Percentiles rank a stretch among this genome's conserved stretches.
Evolutionary conservation across 2,329 filamentous ascomycete species (phyloP).

Genomic region (Trichothecium sympodiale): DNA sequence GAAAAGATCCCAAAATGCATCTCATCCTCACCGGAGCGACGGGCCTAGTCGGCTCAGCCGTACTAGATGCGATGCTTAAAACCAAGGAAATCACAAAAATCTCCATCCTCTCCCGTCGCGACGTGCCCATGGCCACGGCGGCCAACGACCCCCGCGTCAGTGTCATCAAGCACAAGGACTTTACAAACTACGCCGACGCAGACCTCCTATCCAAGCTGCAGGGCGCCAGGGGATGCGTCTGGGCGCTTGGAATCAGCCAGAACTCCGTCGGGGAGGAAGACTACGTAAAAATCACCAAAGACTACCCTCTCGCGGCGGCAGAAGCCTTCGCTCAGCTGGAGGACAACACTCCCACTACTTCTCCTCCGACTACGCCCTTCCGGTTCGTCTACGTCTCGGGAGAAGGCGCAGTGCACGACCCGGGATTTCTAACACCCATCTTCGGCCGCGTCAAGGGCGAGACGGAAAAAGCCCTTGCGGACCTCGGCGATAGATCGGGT

Average conservation of each 20-base stretch:
- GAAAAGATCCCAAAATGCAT: slow-evolving; percentile 35
- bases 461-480: slow-evolving; percentile 48
- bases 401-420: slow-evolving; percentile 45
- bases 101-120: slow-evolving; percentile 55
- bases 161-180: slow-evolving; percentile 60
- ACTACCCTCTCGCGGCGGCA: slow-evolving; percentile 54
- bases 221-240: slow-evolving; percentile 59
- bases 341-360: too few relatives aligned
- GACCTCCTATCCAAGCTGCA: slow-evolving; percentile 46
- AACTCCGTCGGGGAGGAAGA: slow-evolving; percentile 50
- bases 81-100: slow-evolving; percentile 46
- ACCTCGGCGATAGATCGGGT: slow-evolving; percentile 31
- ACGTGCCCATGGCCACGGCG: slow-evolving; percentile 50
- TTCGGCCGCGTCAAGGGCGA: slow-evolving; percentile 58
- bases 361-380: too few relatives aligned
- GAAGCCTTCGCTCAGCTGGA: slow-evolving; percentile 41
- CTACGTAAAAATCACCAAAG: slow-evolving; percentile 57
- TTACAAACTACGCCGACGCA: slow-evolving; percentile 42
- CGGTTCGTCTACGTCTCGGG: slow-evolving; percentile 65
- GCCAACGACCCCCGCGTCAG: slow-evolving; percentile 46
- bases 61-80: slow-evolving; percentile 51
- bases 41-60: slow-evolving; percentile 50
- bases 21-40: slow-evolving; percentile 60
- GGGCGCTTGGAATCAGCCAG: slow-evolving; percentile 60
- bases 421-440: slow-evolving; percentile 41